Base-by-base conservation (phyloP, 306 rosid genomes). In the Chamaecrista fasciculata region DNA sequence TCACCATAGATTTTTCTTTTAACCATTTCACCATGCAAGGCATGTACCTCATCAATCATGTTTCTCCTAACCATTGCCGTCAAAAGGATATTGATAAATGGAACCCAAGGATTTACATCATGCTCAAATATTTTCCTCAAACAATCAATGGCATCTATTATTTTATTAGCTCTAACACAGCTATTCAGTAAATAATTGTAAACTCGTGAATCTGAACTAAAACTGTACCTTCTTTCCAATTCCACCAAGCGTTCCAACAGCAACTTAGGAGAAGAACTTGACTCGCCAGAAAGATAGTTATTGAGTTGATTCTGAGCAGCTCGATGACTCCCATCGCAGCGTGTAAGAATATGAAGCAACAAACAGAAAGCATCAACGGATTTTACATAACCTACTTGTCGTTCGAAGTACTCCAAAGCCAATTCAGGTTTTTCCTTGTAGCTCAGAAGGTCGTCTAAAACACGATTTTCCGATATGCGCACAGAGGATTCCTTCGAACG, bases 121-220 rank as follows among this genome's bases (percentile, higher is more conserved):
- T 46, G 63, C 68, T 89, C 83, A 2, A 84, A 28, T 81, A 89
- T 84, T 55, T 65, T 69, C 69, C 49, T 57, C 31, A 82, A 84
- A 74, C 89, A 87, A 67, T 69, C 73, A 70, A 87, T 60, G 19
- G 87, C 96, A 44, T 78, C 80, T n/a, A 56, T 55, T 26, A 84
- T 67, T 76, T 80, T 72, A 62, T 80, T 56, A 67, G 84, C 92
- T 78, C 81, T 82, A 71, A 86, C 80, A 68, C 83, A 92, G 63
- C 89, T 62, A 63, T 59, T 76, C 84, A 89, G 76, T 58, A 89
- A 66, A 43, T 79, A 84, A 81, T 69, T 81, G 40, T 82, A 87
- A 81, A 82, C 84, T 79, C 36, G 65, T 1, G 82, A 56, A 73
- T 82, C 78, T 1, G 70, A 69, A 20, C 76, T 69, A 1, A 89